Evolutionary conservation across 2,329 filamentous ascomycete species (phyloP), one percentile per base, ranked within the genome.

Genomic region (Aspergillus pseudotamarii): DNA sequence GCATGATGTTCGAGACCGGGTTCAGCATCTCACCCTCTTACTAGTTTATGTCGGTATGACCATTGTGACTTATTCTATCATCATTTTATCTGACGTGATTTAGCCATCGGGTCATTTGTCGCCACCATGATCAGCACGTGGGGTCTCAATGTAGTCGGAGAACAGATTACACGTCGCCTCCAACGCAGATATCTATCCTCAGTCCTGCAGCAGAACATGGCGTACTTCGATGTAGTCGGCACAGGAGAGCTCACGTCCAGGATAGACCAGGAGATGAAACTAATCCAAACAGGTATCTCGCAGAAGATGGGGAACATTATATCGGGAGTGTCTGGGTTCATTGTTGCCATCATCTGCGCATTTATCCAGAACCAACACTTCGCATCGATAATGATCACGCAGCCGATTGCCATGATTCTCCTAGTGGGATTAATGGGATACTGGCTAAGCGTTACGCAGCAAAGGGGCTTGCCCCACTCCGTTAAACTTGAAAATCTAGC

Each of bases 41-140:
- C 38, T 41, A 3, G 16, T 41, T 1, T n/a, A 41, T 14, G n/a
- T 41, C 38, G 38, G 38, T 41, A 41, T 41, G 38, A 3, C 1
- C 16, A 4, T n/a, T n/a, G 19, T 4, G 1, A n/a, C 8, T 0
- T 0, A n/a, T n/a, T 41, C 3, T 0, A n/a, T 1, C 1, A 3
- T 38, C 36, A 19, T 41, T 0, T 10, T 0, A 41, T 10, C 38
- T 41, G 38, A 41, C 8, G 1, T 3, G 4, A 9, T 19, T 0
- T 1, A 41, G 38, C 38, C 6, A 41, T 41, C 2, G 38, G 38
- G 3, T 41, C 38, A 9, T 41, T 41, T 6, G 1, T 41, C 8
- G 16, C 38, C 16, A 41, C 38, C 16, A 41, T 41, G 38, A n/a
- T n/a, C 38, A 41, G 38, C 38, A 41, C 38, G 0, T 41, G 8